Percentiles rank a stretch among this genome's conserved stretches.
phyloP scores from a whole-genome alignment of 495 filamentous ascomycete species.

The Darksidea phi region DNA sequence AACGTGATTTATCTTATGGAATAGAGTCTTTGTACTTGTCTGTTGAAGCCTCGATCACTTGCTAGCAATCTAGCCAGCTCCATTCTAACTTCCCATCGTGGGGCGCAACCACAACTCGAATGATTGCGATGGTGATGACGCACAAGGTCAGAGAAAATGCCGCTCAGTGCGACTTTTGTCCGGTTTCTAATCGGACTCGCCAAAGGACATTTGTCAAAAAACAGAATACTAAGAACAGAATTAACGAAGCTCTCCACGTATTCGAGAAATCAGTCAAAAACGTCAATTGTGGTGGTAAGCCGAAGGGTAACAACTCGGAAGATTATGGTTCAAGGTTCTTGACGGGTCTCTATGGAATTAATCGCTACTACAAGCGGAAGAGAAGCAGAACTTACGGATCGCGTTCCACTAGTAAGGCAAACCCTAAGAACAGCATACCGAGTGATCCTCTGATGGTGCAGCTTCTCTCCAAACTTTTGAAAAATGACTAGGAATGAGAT shows the following conservation, averaged over 20 bases:
- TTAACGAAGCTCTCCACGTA: slow-evolving; percentile 6
- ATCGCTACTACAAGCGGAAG: no score
- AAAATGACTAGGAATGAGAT: slow-evolving; percentile 42
- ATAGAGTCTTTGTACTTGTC: no score
- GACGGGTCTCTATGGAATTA: slow-evolving; percentile 1
- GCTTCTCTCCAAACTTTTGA: slow-evolving; percentile 30
- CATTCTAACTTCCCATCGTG: no score
- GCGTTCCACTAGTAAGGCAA: no score
- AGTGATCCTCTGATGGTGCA: slow-evolving; percentile 22
- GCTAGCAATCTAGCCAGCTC: no score
- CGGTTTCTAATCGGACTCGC: slow-evolving; percentile 32
- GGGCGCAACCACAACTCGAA: not conserved
- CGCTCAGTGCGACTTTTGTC: slow-evolving; percentile 36
- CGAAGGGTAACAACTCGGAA: slow-evolving; percentile 27
- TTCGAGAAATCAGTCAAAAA: slow-evolving; percentile 39
- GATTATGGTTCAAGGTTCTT: not conserved
- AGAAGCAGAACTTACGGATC: no score
- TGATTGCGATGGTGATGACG: slow-evolving; percentile 35
- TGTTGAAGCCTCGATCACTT: no score
- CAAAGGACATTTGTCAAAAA: slow-evolving; percentile 37
- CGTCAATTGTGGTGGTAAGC: slow-evolving; percentile 33
- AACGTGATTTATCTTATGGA: no score
- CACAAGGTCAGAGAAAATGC: slow-evolving; percentile 39
- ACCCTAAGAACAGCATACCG: slow-evolving; percentile 36
- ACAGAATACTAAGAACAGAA: slow-evolving; percentile 8